Conservation (phyloP, 257 asterid species). For the Petunia axillaris region DNA sequence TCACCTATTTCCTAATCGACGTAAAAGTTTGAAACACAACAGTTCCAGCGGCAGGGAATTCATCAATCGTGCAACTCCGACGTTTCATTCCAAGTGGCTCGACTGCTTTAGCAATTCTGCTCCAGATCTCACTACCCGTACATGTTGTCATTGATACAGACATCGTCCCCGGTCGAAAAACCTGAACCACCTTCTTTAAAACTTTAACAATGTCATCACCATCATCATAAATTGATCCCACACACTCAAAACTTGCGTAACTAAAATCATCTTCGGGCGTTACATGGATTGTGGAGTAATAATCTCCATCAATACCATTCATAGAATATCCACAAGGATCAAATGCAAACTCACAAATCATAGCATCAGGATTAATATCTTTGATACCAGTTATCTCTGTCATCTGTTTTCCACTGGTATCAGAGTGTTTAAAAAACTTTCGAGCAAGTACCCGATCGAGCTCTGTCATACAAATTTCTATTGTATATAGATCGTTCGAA, state of each 20-base stretch:
- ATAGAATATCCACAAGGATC: constrained; percentile 97
- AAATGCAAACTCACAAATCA: constrained; percentile 84
- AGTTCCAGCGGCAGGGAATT: constrained; percentile 67
- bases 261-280: constrained; percentile 97
- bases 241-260: constrained; percentile 88
- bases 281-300: constrained; percentile 92
- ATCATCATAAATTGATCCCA: constrained; percentile 54
- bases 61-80: constrained; percentile 66
- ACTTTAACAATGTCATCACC: constrained; percentile 42
- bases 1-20: constrained; percentile 44
- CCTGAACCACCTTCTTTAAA: constrained; percentile 60
- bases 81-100: constrained; percentile 79
- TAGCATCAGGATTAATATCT: constrained; percentile 50
- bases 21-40: constrained; percentile 74
- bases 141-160: constrained; percentile 69
- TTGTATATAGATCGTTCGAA: constrained; percentile 43
- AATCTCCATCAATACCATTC: constrained; percentile 80
- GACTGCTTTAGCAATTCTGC: constrained; percentile 54
- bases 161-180: constrained; percentile 71
- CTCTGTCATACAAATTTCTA: constrained; percentile 93
- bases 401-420: constrained; percentile 80
- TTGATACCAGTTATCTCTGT: constrained; percentile 65
- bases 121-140: constrained; percentile 51
- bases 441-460: constrained; percentile 66
- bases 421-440: constrained; percentile 61